Evolutionary conservation across 805 yeast species (phyloP), one percentile per base, ranked within the genome.

Genomic region (Pichia pseudocactophila): DNA sequence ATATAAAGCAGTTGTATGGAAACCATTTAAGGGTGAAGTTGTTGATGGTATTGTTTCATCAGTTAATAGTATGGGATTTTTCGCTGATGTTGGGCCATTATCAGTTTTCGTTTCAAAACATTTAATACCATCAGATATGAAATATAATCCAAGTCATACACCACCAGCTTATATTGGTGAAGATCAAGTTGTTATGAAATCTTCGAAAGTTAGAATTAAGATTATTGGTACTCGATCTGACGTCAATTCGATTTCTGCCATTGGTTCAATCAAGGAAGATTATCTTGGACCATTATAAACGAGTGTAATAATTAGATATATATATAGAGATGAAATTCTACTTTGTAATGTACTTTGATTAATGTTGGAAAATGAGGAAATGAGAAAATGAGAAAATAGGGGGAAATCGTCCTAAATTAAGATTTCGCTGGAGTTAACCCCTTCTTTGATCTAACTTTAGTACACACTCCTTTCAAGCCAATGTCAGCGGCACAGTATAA

Each of bases 91-190:
- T 25, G 98, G 98, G 0, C 98, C 98, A 13, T 69, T 92, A 59
- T 80, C 89, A 19, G 96, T 92, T 32, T 92, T 92, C 62, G 94
- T 92, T 18, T 84, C 96, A 19, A 88, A 94, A 30, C 97, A 90
- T 65, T 73, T 89, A 61, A 89, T 92, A 54, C 97, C 98, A 8
- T 78, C 85, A 31, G 96, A 90, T 59, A 83, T 92, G 88, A 73
- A 79, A 45, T 92, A 82, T 63, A 90, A 89, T 53, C 96, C 97
- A 7, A 82, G 94, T 17, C 89, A 96, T 28, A 89, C 90, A 54
- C 98, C 98, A 9, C 98, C 98, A n/a, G 95, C 97, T 7, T 92
- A 87, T 62, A 94, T 85, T 49, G 80, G 90, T 48, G 92, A 90
- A 18, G 98, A 92, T 54, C 97, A 90, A 66, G 81, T 86, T 49